Conservation (phyloP, 2,329 filamentous ascomycete genomes). For the Alternaria dauci region DNA sequence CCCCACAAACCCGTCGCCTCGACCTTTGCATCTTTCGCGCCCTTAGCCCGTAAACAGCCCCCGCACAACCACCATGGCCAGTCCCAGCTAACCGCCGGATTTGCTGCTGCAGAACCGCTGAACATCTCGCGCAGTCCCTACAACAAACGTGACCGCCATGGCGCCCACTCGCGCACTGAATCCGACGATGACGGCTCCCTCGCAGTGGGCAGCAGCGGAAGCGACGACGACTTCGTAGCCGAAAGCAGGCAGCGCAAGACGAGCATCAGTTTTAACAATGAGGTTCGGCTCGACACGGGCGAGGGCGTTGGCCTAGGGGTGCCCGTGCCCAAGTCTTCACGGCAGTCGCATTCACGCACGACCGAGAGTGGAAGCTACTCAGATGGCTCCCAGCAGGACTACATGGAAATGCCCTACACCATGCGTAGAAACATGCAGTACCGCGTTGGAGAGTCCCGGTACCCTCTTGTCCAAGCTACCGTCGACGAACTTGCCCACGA, state of each 20-base stretch:
- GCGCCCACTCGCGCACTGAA: constrained; percentile 23
- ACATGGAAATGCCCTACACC: constrained; percentile 41
- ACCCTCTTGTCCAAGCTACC: constrained; percentile 48
- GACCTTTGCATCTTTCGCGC: constrained; percentile 48
- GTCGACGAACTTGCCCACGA: constrained; percentile 43
- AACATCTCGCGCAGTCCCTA: constrained; percentile 30
- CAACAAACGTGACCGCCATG: constrained; percentile 26
- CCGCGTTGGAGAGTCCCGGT: constrained; percentile 38
- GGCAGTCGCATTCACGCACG: constrained; percentile 27
- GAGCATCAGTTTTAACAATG: constrained; percentile 53
- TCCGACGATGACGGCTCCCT: constrained; percentile 31
- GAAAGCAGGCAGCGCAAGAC: constrained; percentile 46
- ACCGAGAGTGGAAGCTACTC: constrained; percentile 43
- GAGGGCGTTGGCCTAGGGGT: constrained; percentile 49
- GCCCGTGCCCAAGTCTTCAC: constrained; percentile 47
- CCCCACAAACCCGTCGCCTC: constrained; percentile 47
- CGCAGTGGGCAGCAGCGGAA: constrained; percentile 36
- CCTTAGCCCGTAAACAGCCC: constrained; percentile 43
- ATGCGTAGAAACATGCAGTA: constrained; percentile 34
- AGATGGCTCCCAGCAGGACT: constrained; percentile 40
- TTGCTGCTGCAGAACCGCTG: constrained; percentile 29
- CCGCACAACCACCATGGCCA: constrained; percentile 33
- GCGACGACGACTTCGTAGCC: constrained; percentile 38
- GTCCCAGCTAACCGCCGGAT: constrained; percentile 32
- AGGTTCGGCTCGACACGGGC: constrained; percentile 53